Base-by-base conservation (phyloP, 352 stramenopile genomes). In the Globisporangium yorkense region DNA sequence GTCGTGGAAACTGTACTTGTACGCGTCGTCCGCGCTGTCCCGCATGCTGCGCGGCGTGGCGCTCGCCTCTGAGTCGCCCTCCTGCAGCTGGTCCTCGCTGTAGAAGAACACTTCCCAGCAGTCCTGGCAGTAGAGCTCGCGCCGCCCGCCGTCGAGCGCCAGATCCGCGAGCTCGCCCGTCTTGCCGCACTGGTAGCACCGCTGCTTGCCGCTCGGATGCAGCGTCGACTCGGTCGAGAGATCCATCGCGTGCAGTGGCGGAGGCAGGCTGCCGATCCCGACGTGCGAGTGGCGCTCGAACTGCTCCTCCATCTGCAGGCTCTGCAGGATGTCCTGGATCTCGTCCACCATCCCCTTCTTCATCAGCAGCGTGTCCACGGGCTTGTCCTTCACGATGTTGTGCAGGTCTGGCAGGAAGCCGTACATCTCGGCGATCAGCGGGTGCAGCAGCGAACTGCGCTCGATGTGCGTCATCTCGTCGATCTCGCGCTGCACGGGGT, bases 1-100 rank as follows among this genome's bases (percentile, higher is more conserved):
- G 66, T 89, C 80, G 61, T 91, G 78, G 62, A 89, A 84, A 46
- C 80, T 90, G 68, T 90, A 90, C 70, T 88, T 82, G 46, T 79
- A 71, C 18, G 71, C 75, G 50, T 82, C 75, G 53, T 69, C 65
- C 12, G 56, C 33, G 20, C 55, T 62, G 44, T 60, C 53, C 24
- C 59, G 51, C 10, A 59, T 2, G 27, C 56, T 59, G 16, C 61
- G 57, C 24, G 54, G 54, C 27, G 55, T 65, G 21, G 37, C 54
- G 37, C 59, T 61, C 29, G 45, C 29, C 24, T 55, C 43, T 40
- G 33, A 63, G 9, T 51, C 54, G 41, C 20, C 50, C 45, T 48
- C 67, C 24, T 79, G 70, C 15, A 69, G 43, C 6, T 61, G 55
- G 18, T 77, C 67, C 45, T 88, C 77, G 57, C 62, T 80, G 66